Evolutionary conservation across 2,329 filamentous ascomycete species (phyloP).

Genomic region (Diaporthe capsici): DNA sequence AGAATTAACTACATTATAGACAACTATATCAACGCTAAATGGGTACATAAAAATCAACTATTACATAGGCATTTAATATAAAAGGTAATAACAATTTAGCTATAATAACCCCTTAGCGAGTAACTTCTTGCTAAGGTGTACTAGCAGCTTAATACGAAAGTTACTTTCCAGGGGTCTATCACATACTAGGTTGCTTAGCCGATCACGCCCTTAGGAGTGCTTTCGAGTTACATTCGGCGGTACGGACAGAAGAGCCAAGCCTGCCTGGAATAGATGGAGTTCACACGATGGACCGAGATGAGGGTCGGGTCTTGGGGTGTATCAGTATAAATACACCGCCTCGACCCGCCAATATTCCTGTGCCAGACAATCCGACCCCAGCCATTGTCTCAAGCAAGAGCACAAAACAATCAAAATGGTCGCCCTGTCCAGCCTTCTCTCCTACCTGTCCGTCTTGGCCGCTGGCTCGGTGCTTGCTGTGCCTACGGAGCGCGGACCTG

Average conservation of each 20-base stretch:
- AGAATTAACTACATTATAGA: no score
- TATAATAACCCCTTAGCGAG: no score
- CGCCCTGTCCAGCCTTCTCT: conserved; percentile 1
- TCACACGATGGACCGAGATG: background rate
- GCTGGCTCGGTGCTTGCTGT: conserved; percentile 9
- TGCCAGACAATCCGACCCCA: background rate
- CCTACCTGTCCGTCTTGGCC: background rate
- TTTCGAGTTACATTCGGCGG: conserved; percentile 23
- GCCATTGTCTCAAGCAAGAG: background rate
- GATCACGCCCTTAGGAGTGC: background rate
- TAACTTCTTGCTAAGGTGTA: no score
- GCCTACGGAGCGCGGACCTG: conserved; percentile 23
- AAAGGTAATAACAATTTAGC: no score
- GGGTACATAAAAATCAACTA: no score
- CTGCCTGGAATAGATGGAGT: background rate
- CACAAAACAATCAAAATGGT: conserved; percentile 16
- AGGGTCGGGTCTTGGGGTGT: background rate
- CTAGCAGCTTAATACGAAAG: no score
- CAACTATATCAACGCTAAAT: no score
- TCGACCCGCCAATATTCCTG: background rate
- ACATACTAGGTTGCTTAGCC: no score
- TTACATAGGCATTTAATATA: no score
- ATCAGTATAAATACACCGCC: conserved; percentile 6
- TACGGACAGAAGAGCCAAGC: conserved; percentile 4
- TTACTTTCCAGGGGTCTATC: no score